A percentile compares a stretch with the other conserved stretches of the same genome.
These are phyloP conservation scores for Croton setiger DNA, from an alignment of 441 rosid species.

Conservation along the genomic window DNA sequence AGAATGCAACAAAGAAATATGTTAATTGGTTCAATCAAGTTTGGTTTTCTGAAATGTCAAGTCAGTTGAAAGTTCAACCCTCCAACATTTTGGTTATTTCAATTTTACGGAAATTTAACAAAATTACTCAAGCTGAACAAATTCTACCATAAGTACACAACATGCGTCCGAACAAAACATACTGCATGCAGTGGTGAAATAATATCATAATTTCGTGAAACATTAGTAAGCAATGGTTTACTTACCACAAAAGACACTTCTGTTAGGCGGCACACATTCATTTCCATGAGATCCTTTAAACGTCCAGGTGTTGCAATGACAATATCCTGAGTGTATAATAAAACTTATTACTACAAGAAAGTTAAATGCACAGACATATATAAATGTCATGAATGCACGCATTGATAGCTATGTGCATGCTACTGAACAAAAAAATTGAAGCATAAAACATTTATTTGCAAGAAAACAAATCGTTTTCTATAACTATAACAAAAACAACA, in stretches of 20 bases:
- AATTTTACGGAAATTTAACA: neutral
- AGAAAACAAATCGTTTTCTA: neutral
- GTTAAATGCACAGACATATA: neutral
- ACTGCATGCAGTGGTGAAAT: neutral
- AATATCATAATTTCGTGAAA: constrained; percentile 1
- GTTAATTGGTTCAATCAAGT: neutral
- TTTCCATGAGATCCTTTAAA: constrained; percentile 79
- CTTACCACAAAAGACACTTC: constrained; percentile 92
- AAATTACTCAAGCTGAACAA: neutral
- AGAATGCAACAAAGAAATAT: neutral
- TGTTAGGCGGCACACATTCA: constrained; percentile 58
- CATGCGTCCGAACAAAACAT: neutral
- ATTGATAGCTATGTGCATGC: too few species aligned
- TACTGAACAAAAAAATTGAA: neutral
- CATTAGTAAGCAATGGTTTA: constrained; percentile 17
- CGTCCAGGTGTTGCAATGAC: constrained; percentile 96
- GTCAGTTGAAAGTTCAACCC: neutral
- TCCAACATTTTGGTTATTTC: neutral
- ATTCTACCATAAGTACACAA: neutral
- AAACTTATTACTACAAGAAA: neutral
- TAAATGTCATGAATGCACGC: neutral
- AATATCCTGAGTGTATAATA: constrained; percentile 49
- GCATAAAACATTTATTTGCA: neutral
- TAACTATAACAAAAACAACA: neutral
- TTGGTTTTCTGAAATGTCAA: neutral